A percentile compares a stretch with the other conserved stretches of the same genome.
Evolutionary conservation across 306 rosid genomes (phyloP).

Genomic region (Senna tora): DNA sequence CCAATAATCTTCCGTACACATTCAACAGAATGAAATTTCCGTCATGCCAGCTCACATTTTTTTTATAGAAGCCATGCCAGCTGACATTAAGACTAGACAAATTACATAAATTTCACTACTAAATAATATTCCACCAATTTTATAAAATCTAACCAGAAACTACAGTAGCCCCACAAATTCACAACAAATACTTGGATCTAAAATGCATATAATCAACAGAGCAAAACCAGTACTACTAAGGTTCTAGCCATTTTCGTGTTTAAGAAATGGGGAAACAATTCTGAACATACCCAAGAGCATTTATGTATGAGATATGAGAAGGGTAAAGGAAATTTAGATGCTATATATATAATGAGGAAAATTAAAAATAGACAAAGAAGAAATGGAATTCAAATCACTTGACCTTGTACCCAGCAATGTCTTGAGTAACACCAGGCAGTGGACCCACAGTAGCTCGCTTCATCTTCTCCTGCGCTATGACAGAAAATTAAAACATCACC

Average conservation of each 20-base stretch:
- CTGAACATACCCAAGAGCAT: not conserved
- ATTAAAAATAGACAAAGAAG: not conserved
- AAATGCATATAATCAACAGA: not conserved
- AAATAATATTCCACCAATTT: not conserved
- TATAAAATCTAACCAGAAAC: not conserved
- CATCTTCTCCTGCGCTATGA: slow-evolving; percentile 73
- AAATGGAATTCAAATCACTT: not conserved
- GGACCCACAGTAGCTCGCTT: slow-evolving; percentile 96
- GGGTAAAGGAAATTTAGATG: not conserved
- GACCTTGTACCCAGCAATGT: slow-evolving; percentile 92
- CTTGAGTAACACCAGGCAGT: slow-evolving; percentile 93
- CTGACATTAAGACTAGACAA: not conserved
- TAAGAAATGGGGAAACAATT: not conserved
- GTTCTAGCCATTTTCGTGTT: not conserved
- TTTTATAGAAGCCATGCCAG: not conserved
- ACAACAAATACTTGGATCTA: slow-evolving; percentile 1
- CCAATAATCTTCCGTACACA: not conserved
- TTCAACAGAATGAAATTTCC: not conserved
- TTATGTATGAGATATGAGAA: not conserved
- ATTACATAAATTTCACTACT: not conserved
- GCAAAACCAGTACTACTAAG: not conserved
- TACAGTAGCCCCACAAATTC: not conserved
- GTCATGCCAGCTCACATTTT: not conserved
- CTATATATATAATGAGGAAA: not conserved
- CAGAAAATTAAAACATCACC: slow-evolving; percentile 38